Evolutionary conservation across 441 rosid species (phyloP), one percentile per base, ranked within the genome.

Genomic region (Populus trichocarpa): DNA sequence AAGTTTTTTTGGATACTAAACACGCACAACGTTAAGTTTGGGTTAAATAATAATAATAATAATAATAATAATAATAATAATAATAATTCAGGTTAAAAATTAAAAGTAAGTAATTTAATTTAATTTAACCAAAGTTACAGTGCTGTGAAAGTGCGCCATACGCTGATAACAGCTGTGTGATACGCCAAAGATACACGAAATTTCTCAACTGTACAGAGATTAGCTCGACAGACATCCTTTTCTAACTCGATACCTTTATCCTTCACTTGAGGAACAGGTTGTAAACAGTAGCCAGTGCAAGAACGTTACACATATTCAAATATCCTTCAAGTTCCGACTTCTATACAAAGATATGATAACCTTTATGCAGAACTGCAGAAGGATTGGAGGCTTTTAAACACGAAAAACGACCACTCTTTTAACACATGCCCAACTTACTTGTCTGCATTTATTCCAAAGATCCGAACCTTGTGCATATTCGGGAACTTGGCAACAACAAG

Each of bases 381-480:
- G 63, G 74, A 73, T 59, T 16, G 14, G 78, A 63, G 81, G 78
- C 67, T 64, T 79, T 67, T 35, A 65, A 61, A 42, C 4, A 36
- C 75, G 81, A 23, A 59, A 80, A 66, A 77, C 80, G 75, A 71
- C 57, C 57, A 8, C 67, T 6, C 33, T 57, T 69, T 75, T 72
- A 70, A 70, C 25, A 46, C 18, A 4, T 11, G 32, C 68, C 69
- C 59, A 23, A 53, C 77, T 91, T 86, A 91, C 77, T 61, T 88
- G 74, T 92, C 97, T 63, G 87, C 97, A 77, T 89, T 95, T 85
- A 95, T 95, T 73, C 99, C 99, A 75, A 95, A 95, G 61, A 95
- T 93, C 28, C 99, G 96, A 79, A 95, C 98, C 87, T 92, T 93
- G 88, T 95, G 98, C 99, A 95, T 95, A 83, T 93, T 89, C 2